Conservation (phyloP, 148 eudicot genomes). For the Fagopyrum homotropicum region DNA sequence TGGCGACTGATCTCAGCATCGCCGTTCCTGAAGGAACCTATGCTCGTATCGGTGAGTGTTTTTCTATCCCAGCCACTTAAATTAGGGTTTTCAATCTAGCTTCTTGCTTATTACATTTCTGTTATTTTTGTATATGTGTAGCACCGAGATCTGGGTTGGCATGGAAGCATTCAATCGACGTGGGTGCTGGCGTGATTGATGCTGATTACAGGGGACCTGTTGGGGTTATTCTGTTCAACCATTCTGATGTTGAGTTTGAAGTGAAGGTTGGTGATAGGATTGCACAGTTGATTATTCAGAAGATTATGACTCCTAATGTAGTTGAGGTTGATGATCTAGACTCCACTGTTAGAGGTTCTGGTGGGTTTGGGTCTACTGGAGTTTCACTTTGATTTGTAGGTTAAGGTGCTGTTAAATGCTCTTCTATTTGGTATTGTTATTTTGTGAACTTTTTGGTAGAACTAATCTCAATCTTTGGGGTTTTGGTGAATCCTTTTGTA, state of each 20-base stretch:
- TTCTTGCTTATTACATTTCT: background rate
- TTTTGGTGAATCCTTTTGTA: too few relatives aligned
- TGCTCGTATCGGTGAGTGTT: conserved; percentile 54
- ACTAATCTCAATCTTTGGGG: too few relatives aligned
- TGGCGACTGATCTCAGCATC: conserved; percentile 80
- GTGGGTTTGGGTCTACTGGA: conserved; percentile 84
- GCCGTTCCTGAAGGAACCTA: conserved; percentile 77
- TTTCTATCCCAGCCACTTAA: background rate
- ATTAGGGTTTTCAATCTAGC: too few relatives aligned
- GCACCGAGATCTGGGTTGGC: conserved; percentile 91
- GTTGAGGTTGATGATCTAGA: conserved; percentile 74
- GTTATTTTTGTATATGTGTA: conserved; percentile 16
- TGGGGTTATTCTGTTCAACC: conserved; percentile 21
- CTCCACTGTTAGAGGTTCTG: conserved; percentile 61
- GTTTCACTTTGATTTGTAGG: conserved; percentile 15
- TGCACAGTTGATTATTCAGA: conserved; percentile 80
- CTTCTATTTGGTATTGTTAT: too few relatives aligned
- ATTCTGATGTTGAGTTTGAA: conserved; percentile 20
- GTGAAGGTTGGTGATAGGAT: conserved; percentile 55
- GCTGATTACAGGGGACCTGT: conserved; percentile 22
- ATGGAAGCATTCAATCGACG: conserved; percentile 91
- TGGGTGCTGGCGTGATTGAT: conserved; percentile 56
- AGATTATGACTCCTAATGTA: conserved; percentile 72
- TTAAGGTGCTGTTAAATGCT: too few relatives aligned
- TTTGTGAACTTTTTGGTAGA: too few relatives aligned